Evolutionary conservation across 345 rosid genomes (phyloP).

Genomic region (Ceriops tagal): DNA sequence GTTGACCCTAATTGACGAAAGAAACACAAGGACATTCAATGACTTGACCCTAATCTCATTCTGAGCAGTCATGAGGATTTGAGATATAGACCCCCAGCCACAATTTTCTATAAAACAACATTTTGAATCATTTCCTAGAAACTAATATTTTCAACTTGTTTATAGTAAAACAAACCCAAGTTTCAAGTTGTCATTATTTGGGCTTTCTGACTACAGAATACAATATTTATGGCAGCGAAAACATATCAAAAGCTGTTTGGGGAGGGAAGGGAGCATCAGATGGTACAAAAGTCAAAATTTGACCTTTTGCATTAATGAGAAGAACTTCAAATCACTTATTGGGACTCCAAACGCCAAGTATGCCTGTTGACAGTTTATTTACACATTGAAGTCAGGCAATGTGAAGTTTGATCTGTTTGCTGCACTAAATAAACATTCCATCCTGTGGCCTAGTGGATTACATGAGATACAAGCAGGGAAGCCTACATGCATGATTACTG

Average conservation of each 20-base stretch:
- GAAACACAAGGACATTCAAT: no score
- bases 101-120: no score
- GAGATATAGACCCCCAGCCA: no score
- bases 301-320: slow-evolving; percentile 27
- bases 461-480: slow-evolving; percentile 10
- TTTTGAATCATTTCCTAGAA: no score
- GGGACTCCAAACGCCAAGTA: slow-evolving; percentile 28
- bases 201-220: no score
- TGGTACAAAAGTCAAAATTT: background rate
- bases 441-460: background rate
- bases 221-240: background rate
- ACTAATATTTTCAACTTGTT: no score
- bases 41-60: no score
- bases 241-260: background rate
- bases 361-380: slow-evolving; percentile 20
- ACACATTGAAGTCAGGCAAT: background rate
- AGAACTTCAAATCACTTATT: slow-evolving; percentile 18
- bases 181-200: no score
- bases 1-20: no score
- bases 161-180: no score
- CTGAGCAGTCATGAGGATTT: no score
- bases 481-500: slow-evolving; percentile 90
- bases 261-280: background rate
- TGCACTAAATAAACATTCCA: background rate
- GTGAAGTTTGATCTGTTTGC: background rate